Base-by-base conservation (phyloP, 345 rosid species). In the Lepidium sativum region DNA sequence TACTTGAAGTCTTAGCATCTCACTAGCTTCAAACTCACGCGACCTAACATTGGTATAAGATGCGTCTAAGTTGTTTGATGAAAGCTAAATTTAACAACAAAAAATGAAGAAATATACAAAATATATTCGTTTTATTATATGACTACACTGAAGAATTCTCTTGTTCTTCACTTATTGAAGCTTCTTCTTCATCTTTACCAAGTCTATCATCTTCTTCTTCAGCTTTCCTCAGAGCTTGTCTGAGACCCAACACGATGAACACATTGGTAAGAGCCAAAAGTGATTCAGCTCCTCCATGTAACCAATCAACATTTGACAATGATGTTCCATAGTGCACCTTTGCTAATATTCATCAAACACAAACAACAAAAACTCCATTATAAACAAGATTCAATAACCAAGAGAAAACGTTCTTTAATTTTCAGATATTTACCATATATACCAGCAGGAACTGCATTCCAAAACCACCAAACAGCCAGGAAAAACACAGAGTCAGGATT, bases 251-350 rank as follows among this genome's bases (percentile, higher is more conserved):
- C 54, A 86, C 96, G 6, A 90, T 80, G 86, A 90, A 94, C 55
- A 90, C 59, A 67, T 94, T 89, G 54, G 99, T 89, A 9, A 94
- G 76, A 37, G 96, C 72, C 7, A 90, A 95, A 77, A 90, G 91
- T 6, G 92, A 88, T 65, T 94, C 96, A 40, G 92, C 97, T 27
- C 92, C 90, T 65, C 99, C 99, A 32, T 94, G 99, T 65, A 94
- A 74, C 95, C 90, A 87, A 72, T 94, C 96, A 77, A 94, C 95
- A 75, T 94, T 88, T 14, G 92, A 82, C 66, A 94, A 82, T 48
- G 97, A 89, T 65, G 92, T 87, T 49, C 95, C 96, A 65, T 82
- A 88, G 18, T 79, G 80, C 82, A 88, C 87, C 79, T 94, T 90
- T 20, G 60, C 60, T 55, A 23, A 12, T 35, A 7, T 35, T 8